Base-by-base conservation (phyloP, 73 alveolate genomes). In the Paramecium sonneborni region DNA sequence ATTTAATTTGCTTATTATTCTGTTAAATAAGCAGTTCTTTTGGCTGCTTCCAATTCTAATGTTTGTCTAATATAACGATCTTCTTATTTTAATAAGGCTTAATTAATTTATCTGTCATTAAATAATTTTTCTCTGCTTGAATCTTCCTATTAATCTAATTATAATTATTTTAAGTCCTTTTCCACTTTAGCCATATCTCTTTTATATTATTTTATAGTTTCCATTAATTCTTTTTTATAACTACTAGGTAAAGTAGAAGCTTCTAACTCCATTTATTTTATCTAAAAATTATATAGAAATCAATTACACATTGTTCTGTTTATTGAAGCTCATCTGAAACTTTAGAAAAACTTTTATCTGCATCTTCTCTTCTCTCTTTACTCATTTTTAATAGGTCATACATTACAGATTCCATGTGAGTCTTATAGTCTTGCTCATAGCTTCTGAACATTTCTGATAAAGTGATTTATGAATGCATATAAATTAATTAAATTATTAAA, bases 401-500 rank as follows among this genome's bases (percentile, higher is more conserved):
- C 90, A 79, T 79, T 2, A 79, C 55, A 18, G 44, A 44, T 79
- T 79, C 90, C 90, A 79, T 79, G 30, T 79, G 90, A 21, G 34
- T 15, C 34, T 79, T 79, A 79, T 79, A 43, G 72, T 79, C 90
- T 44, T 79, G 15, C 55, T 79, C 90, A 79, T 79, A 79, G 55
- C 90, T 79, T 79, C 72, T 79, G 90, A 43, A 79, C 90, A 79
- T 79, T 43, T 79, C 76, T 20, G 90, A 43, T 38, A 72, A 18
- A 1, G 86, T 14, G 86, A 72, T 72, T 72, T 62, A 32, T 62
- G 84, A 62, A 32, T 62, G 84, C 84, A 62, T 62, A 11, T 62
- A 12, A 62, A 26, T 0, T 23, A 62, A 30, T 23, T 57, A 21
- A 46, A 46, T 14, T 46, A 46, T 46, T 46, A 46, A 46, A 6